phyloP scores from a whole-genome alignment of 208 protist species.

The Acanthamoeba lenticulata region DNA sequence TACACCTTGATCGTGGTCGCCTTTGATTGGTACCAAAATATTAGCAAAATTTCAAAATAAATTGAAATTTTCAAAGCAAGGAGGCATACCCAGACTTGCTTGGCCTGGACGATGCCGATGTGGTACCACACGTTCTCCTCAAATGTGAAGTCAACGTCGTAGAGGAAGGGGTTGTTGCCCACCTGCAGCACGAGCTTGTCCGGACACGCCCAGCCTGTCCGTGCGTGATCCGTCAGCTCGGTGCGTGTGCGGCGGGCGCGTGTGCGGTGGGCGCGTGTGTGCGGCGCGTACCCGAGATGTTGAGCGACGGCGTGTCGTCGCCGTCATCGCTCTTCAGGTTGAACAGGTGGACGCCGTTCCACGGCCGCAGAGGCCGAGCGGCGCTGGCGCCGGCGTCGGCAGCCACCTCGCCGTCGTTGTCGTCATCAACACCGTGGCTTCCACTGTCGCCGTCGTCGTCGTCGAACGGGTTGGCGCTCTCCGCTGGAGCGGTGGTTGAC shows the following conservation, averaged over 20 bases:
- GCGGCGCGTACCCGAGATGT: conserved; percentile 40
- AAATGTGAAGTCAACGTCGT: conserved; percentile 44
- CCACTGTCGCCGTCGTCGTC: background rate
- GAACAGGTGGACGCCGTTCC: conserved; percentile 57
- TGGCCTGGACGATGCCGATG: conserved; percentile 37
- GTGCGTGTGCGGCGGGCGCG: too few relatives aligned
- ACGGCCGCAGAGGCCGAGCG: background rate
- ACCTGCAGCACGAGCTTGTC: conserved; percentile 53
- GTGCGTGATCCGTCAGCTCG: too few relatives aligned
- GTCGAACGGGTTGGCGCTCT: background rate
- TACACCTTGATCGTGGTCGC: conserved; percentile 34
- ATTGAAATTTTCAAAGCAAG: too few relatives aligned
- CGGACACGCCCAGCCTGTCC: conserved; percentile 27
- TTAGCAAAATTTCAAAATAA: too few relatives aligned
- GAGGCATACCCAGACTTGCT: background rate
- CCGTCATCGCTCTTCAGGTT: conserved; percentile 59
- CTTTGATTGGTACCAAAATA: background rate
- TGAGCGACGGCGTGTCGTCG: conserved; percentile 15
- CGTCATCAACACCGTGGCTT: too few relatives aligned
- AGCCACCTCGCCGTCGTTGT: too few relatives aligned
- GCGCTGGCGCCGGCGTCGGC: background rate
- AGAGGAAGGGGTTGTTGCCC: conserved; percentile 61
- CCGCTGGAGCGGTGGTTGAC: background rate
- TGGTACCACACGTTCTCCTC: conserved; percentile 54
- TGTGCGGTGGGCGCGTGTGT: too few relatives aligned